Base-by-base conservation (phyloP, 2,329 filamentous ascomycete genomes). In the Parascedosporium putredinis region DNA sequence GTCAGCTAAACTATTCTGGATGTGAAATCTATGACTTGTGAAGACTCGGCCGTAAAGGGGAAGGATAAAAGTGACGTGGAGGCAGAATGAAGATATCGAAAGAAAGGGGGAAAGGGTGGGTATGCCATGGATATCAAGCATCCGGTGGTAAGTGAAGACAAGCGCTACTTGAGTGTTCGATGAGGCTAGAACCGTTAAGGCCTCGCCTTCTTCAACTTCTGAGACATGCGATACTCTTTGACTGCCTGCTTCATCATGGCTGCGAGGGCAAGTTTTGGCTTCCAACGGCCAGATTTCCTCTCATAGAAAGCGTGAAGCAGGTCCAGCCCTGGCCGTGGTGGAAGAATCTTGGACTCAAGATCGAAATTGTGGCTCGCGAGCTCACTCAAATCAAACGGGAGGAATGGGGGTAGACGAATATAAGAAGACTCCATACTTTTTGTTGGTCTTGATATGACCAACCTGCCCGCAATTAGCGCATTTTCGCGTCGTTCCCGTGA, bases 401-500 rank as follows among this genome's bases (percentile, higher is more conserved):
- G 49, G 18, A 47, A 46, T n/a, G 33, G 20, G 43, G 42, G 43
- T 18, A 46, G 33, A 31, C 23, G 42, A 38, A 59, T 60, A 51
- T 51, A 50, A 38, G 54, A 56, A 53, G 53, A 51, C 33, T 49
- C 67, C 75, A 69, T 79, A 93, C 88, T 96, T 97, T 72, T 96
- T 95, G 74, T 97, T 97, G 45, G 91, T 97, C 69, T 96, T 96
- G 74, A 98, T 98, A 62, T 98, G 93, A 27, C 93, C 93, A 50
- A 95, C 86, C 65, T 93, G 86, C 47, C 93, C 93, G 69, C 93
- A 98, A 67, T 96, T 97, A 57, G 93, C 93, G 69, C 93, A 98
- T 71, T 97, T 97, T 59, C 94, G 79, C 29, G 84, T 84, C 51
- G 88, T 94, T 53, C 83, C 81, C 45, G 71, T 76, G 52, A 49